A percentile compares a stretch with the other conserved stretches of the same genome.
These are phyloP conservation scores for Cercospora janseana DNA, from an alignment of 2,329 filamentous ascomycete species.

Conservation along the genomic window DNA sequence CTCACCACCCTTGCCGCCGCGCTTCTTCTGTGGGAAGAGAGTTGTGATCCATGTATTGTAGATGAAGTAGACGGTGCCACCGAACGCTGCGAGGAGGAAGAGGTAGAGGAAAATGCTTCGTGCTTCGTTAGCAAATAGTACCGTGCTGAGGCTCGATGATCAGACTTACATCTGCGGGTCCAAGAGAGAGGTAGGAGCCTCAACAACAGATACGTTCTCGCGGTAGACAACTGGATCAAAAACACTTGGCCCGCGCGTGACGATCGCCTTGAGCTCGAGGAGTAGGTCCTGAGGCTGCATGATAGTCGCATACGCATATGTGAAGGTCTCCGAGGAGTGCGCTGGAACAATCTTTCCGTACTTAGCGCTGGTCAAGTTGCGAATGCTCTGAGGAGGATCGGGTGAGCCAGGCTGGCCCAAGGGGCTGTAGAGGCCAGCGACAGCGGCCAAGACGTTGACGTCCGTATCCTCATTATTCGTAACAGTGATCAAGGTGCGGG, in stretches of 20 bases:
- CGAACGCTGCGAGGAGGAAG: constrained; percentile 76
- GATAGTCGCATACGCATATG: constrained; percentile 84
- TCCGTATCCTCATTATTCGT: constrained; percentile 77
- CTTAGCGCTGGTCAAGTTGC: constrained; percentile 77
- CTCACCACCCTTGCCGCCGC: constrained; percentile 62
- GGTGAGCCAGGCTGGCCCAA: constrained; percentile 50
- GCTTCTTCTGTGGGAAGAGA: constrained; percentile 82
- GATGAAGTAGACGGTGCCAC: constrained; percentile 85
- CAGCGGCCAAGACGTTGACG: constrained; percentile 72
- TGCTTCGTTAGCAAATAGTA: background rate
- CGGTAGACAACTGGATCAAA: constrained; percentile 80
- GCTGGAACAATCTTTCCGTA: constrained; percentile 73
- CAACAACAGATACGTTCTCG: constrained; percentile 79
- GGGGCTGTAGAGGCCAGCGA: constrained; percentile 68
- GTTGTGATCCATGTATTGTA: constrained; percentile 98
- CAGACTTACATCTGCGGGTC: constrained; percentile 86
- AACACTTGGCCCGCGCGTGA: constrained; percentile 66
- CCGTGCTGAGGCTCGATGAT: background rate
- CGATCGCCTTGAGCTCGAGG: constrained; percentile 71
- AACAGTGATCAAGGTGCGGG: constrained; percentile 77
- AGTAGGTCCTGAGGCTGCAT: constrained; percentile 88
- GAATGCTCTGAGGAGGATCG: constrained; percentile 60
- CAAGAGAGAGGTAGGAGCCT: constrained; percentile 85
- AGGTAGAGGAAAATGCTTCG: constrained; percentile 93
- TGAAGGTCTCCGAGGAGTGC: constrained; percentile 71